A percentile compares a stretch with the other conserved stretches of the same genome.
Evolutionary conservation across 805 yeast genomes (phyloP).

Genomic region (Cyberlindnera mrakii): DNA sequence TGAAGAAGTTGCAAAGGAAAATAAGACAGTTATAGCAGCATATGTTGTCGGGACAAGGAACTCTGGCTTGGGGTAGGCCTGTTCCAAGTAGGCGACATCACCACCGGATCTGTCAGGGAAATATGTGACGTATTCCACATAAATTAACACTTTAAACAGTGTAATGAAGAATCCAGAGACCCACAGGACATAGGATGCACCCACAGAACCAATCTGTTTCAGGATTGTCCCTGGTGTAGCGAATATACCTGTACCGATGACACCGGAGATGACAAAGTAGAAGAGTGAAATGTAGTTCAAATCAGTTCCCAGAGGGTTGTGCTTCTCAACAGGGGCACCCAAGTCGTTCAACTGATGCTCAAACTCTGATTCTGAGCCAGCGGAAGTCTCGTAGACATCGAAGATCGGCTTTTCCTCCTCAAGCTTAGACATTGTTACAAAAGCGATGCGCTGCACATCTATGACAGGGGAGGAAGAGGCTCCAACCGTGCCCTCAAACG

Average conservation of each 20-base stretch:
- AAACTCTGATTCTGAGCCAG: constrained; percentile 1
- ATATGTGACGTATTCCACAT: constrained; percentile 37
- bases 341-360: constrained; percentile 12
- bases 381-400: background rate
- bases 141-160: constrained; percentile 30
- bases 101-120: constrained; percentile 32
- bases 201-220: constrained; percentile 37
- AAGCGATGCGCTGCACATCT: background rate
- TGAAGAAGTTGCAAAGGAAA: constrained; percentile 31
- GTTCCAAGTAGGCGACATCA: constrained; percentile 34
- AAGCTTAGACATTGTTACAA: background rate
- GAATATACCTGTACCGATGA: constrained; percentile 56
- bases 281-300: constrained; percentile 48
- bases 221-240: constrained; percentile 43
- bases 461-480: background rate
- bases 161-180: constrained; percentile 34
- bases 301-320: constrained; percentile 33
- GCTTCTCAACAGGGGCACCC: constrained; percentile 38
- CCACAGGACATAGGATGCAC: constrained; percentile 40
- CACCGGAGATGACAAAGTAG: constrained; percentile 44
- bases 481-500: no score
- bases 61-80: constrained; percentile 30
- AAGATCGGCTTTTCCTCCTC: background rate
- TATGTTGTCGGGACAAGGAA: constrained; percentile 31
- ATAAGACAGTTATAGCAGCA: constrained; percentile 33